Conservation (phyloP, 2,329 filamentous ascomycete genomes). For the Exophiala xenobiotica region DNA sequence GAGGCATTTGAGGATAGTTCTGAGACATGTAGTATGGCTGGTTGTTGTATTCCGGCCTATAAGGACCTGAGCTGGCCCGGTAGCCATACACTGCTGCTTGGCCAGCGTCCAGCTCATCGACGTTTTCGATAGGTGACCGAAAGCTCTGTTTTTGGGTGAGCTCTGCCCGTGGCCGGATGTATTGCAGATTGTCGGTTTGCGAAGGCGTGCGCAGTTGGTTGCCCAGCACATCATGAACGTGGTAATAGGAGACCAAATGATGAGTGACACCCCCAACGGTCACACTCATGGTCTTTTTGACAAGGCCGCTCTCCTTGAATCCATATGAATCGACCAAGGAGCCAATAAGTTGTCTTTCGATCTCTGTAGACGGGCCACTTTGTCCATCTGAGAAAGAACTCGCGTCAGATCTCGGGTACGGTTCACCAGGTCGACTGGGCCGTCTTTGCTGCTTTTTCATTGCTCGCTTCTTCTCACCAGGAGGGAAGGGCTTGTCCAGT, state of each 20-base stretch:
- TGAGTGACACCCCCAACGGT: constrained; percentile 72
- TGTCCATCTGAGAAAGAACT: constrained; percentile 40
- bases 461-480: constrained; percentile 81
- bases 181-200: constrained; percentile 51
- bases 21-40: constrained; percentile 24
- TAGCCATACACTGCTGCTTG: constrained; percentile 43
- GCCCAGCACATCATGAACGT: constrained; percentile 70
- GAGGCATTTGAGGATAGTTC: constrained; percentile 26
- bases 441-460: constrained; percentile 65
- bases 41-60: constrained; percentile 23
- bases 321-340: constrained; percentile 86
- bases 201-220: constrained; percentile 60
- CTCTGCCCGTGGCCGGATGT: constrained; percentile 57
- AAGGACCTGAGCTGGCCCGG: constrained; percentile 35
- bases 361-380: constrained; percentile 40
- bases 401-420: constrained; percentile 44
- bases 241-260: constrained; percentile 89
- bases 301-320: constrained; percentile 76
- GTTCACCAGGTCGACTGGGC: constrained; percentile 53
- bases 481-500: constrained; percentile 72
- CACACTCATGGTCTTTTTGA: constrained; percentile 92
- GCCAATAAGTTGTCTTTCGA: constrained; percentile 66
- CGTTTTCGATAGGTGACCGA: constrained; percentile 63
- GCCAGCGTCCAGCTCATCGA: constrained; percentile 48
- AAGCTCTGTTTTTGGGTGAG: constrained; percentile 65